These are phyloP conservation scores for Schizosaccharomyces versatilis DNA, from an alignment of 1,139 yeast species.

Conservation along the genomic window DNA sequence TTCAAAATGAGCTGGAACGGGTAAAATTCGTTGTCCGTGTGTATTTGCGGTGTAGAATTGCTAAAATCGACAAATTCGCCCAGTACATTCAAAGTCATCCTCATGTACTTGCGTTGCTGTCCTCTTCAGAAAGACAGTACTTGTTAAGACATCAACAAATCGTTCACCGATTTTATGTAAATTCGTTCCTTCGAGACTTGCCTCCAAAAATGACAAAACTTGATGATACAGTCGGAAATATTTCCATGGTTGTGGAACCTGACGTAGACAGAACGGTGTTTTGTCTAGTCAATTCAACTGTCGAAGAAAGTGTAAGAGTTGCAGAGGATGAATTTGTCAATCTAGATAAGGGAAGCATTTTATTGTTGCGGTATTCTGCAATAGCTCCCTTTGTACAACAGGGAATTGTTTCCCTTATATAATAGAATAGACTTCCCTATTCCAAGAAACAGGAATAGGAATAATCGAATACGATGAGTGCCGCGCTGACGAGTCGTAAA, in stretches of 20 bases:
- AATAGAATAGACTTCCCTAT: neutral
- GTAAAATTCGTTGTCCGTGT: constrained; percentile 58
- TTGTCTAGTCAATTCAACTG: constrained; percentile 30
- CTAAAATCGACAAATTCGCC: constrained; percentile 44
- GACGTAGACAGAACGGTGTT: constrained; percentile 58
- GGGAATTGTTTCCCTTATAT: neutral
- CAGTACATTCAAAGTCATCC: constrained; percentile 25
- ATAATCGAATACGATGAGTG: neutral
- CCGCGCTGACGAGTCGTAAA: neutral
- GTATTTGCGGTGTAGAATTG: constrained; percentile 54
- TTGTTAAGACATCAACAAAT: constrained; percentile 35
- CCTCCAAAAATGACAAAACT: constrained; percentile 45
- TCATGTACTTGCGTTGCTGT: constrained; percentile 5
- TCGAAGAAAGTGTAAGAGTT: constrained; percentile 18
- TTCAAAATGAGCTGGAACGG: constrained; percentile 81
- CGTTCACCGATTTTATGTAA: constrained; percentile 41
- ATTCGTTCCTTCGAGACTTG: constrained; percentile 41
- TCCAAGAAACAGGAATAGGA: neutral
- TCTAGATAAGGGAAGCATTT: constrained; percentile 43
- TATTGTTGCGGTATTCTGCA: constrained; percentile 39
- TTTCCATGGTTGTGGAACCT: constrained; percentile 61
- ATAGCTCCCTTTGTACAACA: neutral
- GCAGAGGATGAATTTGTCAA: constrained; percentile 36
- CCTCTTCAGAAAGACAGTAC: constrained; percentile 10
- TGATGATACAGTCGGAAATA: constrained; percentile 52